phyloP scores from a whole-genome alignment of 345 rosid genomes.

The Eucalyptus pauciflora region DNA sequence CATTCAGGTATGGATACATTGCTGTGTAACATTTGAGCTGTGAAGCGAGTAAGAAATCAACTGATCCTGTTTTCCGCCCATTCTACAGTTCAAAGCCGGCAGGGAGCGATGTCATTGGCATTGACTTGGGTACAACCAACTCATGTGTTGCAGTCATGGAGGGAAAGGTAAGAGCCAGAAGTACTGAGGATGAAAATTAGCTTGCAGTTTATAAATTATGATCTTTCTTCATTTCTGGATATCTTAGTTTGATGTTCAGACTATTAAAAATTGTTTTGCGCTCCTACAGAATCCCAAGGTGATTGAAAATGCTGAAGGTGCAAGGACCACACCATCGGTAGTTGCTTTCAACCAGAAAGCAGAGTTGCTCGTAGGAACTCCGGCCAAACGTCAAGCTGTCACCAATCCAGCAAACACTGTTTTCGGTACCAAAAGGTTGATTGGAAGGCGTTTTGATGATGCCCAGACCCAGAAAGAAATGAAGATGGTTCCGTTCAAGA shows the following conservation, averaged over 20 bases:
- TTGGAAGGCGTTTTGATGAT: conserved; percentile 73
- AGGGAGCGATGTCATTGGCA: conserved; percentile 85
- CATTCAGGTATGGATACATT: conserved; percentile 48
- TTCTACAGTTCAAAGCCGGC: conserved; percentile 61
- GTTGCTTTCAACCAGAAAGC: conserved; percentile 73
- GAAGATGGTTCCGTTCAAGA: conserved; percentile 86
- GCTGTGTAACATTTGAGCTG: not conserved
- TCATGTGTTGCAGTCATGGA: conserved; percentile 99
- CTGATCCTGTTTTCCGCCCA: not conserved
- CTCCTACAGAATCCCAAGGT: conserved; percentile 62
- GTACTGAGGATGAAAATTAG: not conserved
- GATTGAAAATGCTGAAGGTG: conserved; percentile 86
- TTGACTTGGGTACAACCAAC: conserved; percentile 95
- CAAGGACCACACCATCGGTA: conserved; percentile 91
- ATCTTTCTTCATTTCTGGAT: too few species aligned
- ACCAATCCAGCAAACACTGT: conserved; percentile 78
- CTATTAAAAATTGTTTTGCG: not conserved
- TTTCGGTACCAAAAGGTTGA: conserved; percentile 72
- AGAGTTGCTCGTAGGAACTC: conserved; percentile 77
- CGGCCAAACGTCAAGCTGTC: conserved; percentile 93
- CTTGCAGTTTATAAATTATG: not conserved
- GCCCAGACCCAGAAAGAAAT: conserved; percentile 77
- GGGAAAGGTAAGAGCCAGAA: conserved; percentile 52
- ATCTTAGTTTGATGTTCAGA: not conserved
- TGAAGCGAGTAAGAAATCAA: not conserved